A percentile compares a stretch with the other conserved stretches of the same genome.
Conservation (phyloP, 129 eudicot species). For the Scalesia atractyloides region DNA sequence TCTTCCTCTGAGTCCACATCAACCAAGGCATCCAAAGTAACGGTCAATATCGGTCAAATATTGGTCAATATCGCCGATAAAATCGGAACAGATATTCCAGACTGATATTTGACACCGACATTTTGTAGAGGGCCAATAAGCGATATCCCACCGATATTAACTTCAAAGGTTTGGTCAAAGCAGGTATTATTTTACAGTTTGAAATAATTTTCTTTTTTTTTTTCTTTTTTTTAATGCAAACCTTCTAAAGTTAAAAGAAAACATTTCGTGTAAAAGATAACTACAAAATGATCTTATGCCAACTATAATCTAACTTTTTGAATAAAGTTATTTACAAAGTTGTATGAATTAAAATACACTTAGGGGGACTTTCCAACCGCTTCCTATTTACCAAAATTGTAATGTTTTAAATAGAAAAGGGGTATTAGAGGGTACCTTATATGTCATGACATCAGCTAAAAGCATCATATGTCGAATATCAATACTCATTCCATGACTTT, state of each 20-base stretch:
- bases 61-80: too few species aligned
- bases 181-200: not conserved
- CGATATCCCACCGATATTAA: too few species aligned
- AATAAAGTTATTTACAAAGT: not conserved
- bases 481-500: conserved; percentile 75
- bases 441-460: conserved; percentile 93
- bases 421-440: conserved; percentile 46
- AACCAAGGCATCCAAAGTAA: too few species aligned
- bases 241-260: not conserved
- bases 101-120: too few species aligned
- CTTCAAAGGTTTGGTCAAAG: not conserved
- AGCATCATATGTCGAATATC: conserved; percentile 97
- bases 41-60: too few species aligned
- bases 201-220: not conserved
- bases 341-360: not conserved
- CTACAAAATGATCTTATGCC: not conserved
- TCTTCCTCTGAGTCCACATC: too few species aligned
- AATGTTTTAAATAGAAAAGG: not conserved
- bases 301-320: too few species aligned
- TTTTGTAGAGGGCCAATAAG: too few species aligned
- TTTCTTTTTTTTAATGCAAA: not conserved
- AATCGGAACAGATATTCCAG: too few species aligned
- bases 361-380: not conserved
- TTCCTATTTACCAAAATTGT: not conserved
- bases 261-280: not conserved